A percentile compares a stretch with the other conserved stretches of the same genome.
Conservation (phyloP, 169 alveolate genomes). For the Plasmodium knowlesi region DNA sequence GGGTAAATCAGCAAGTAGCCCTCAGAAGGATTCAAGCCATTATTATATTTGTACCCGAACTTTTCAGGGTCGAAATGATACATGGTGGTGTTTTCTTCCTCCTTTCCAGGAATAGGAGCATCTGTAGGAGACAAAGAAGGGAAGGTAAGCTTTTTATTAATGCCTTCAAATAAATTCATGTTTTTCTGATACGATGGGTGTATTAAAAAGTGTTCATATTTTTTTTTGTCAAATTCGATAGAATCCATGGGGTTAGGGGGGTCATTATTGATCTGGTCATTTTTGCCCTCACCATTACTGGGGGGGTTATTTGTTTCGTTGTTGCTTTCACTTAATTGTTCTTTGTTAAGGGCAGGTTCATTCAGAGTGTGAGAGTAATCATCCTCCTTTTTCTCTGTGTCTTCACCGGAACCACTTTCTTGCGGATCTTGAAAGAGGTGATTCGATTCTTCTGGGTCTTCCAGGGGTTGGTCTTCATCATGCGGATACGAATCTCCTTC, state of each 20-base stretch:
- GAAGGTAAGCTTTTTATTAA: not conserved
- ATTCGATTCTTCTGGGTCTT: not conserved
- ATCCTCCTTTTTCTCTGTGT: not conserved
- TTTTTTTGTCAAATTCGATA: not conserved
- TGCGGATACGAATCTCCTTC: no score
- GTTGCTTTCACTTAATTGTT: not conserved
- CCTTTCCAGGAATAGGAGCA: constrained; percentile 23
- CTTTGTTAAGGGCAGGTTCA: not conserved
- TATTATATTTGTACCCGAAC: constrained; percentile 21
- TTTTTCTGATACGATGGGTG: constrained; percentile 18
- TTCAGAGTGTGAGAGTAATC: not conserved
- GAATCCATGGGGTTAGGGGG: not conserved
- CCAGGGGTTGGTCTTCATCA: no score
- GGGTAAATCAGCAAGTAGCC: constrained; percentile 56
- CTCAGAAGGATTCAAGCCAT: constrained; percentile 57
- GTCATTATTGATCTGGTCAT: not conserved
- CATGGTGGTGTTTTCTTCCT: constrained; percentile 14
- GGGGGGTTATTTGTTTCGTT: not conserved
- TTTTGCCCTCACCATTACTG: not conserved
- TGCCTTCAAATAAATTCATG: constrained; percentile 9
- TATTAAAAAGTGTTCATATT: constrained; percentile 5
- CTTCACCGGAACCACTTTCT: not conserved
- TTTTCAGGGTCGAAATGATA: constrained; percentile 47
- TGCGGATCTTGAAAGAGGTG: not conserved
- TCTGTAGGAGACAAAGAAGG: constrained; percentile 29